Conservation (phyloP, 2,329 filamentous ascomycete species). For the Penicillium sp. region DNA sequence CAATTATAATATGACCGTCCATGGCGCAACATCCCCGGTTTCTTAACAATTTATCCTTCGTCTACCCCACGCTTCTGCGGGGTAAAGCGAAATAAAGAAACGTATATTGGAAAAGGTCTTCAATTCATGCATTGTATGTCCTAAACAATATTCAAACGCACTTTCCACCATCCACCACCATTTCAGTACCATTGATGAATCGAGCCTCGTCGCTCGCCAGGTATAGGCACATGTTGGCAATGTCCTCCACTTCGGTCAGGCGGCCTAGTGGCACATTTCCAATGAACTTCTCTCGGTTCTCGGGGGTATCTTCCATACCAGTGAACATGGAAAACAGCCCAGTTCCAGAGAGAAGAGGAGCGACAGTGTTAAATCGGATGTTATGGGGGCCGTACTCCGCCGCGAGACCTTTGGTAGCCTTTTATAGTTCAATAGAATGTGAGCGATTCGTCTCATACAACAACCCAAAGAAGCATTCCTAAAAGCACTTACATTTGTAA, state of each 20-base stretch:
- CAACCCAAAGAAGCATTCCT: background rate
- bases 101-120: too few relatives aligned
- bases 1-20: background rate
- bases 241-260: slow-evolving; percentile 54
- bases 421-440: slow-evolving; percentile 22
- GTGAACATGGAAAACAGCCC: slow-evolving; percentile 55
- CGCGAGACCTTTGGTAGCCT: slow-evolving; percentile 65
- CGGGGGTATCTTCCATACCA: slow-evolving; percentile 46
- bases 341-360: slow-evolving; percentile 66
- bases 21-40: background rate
- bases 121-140: too few relatives aligned
- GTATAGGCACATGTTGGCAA: slow-evolving; percentile 69
- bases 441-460: background rate
- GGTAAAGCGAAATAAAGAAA: background rate
- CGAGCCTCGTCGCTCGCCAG: slow-evolving; percentile 68
- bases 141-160: slow-evolving; percentile 29
- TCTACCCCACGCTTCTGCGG: background rate
- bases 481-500: slow-evolving; percentile 40
- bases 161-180: slow-evolving; percentile 62
- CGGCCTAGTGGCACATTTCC: slow-evolving; percentile 46
- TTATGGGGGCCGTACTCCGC: slow-evolving; percentile 71
- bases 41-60: background rate
- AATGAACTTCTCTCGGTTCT: slow-evolving; percentile 47
- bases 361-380: slow-evolving; percentile 71
- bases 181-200: slow-evolving; percentile 71